phyloP scores from a whole-genome alignment of 306 rosid species.

The Acacia melanoxylon region DNA sequence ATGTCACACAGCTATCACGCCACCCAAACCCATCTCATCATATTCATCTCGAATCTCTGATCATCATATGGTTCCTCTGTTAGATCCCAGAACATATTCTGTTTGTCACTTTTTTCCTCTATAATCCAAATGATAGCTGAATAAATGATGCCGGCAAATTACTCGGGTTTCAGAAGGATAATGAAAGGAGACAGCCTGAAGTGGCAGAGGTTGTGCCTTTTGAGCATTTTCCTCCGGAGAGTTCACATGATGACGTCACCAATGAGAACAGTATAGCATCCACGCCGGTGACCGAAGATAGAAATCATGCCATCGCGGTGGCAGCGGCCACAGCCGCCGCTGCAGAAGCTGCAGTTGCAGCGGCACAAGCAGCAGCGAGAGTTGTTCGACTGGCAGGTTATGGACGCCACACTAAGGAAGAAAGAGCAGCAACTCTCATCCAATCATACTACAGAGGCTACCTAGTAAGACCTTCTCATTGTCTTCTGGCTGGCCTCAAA shows the following conservation, averaged over 20 bases:
- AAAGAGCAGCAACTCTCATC: conserved; percentile 64
- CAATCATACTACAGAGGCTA: conserved; percentile 72
- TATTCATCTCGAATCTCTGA: conserved; percentile 22
- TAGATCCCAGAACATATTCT: conserved; percentile 26
- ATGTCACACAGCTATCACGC: conserved; percentile 43
- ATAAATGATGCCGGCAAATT: neutral
- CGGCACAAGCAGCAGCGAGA: conserved; percentile 72
- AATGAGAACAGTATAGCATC: conserved; percentile 50
- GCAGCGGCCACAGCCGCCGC: conserved; percentile 76
- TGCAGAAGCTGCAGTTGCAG: conserved; percentile 72
- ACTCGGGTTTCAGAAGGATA: conserved; percentile 35
- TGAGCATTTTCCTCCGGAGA: conserved; percentile 57
- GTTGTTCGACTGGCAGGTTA: conserved; percentile 70
- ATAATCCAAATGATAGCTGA: neutral
- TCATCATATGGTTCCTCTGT: conserved; percentile 39
- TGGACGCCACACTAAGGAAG: conserved; percentile 63
- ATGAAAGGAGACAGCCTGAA: conserved; percentile 49
- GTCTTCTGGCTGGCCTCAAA: neutral
- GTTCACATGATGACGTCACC: conserved; percentile 48
- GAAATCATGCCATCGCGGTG: conserved; percentile 62
- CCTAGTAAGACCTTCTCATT: conserved; percentile 41
- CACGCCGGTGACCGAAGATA: conserved; percentile 45
- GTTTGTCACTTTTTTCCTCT: neutral
- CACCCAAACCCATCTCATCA: conserved; percentile 50
- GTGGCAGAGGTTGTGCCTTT: conserved; percentile 63